Base-by-base conservation (phyloP, 352 stramenopile species). In the Sclerospora graminicola region DNA sequence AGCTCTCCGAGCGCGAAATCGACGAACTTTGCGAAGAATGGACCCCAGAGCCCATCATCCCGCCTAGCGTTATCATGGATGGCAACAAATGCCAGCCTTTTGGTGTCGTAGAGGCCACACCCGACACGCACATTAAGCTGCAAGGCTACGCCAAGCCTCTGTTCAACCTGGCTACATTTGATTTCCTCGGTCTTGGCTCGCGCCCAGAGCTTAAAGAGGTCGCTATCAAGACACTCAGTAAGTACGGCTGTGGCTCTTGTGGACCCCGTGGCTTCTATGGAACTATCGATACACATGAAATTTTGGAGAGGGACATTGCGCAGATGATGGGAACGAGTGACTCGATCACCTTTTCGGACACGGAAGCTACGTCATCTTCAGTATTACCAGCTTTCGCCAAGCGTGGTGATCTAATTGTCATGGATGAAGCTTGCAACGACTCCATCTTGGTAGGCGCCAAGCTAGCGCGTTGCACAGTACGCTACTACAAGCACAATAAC, bases 401-500 rank as follows among this genome's bases (percentile, higher is more conserved):
- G 69, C 88, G 95, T 35, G 94, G 94, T 16, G 96, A 99, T 58
- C 69, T 99, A 13, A 79, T 98, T 27, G 70, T 99, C 24, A 84
- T 98, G 13, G 95, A 99, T 59, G 86, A 97, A 50, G 94, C 84
- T 26, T 88, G 95, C 36, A 96, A 97, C 41, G 95, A 99, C 58
- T 89, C 94, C 37, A 81, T 99, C 14, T 55, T 86, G 32, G 73
- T 84, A 7, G 96, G 95, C n/a, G 84, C 95, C 28, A 92, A 84
- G 42, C 69, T 99, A 13, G 92, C 81, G 18, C 79, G 96, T 31
- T 96, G 89, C 48, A 97, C 90, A 20, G 81, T 97, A 5, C 54
- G 89, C 16, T 97, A 90, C 63, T 99, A 98, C 72, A 93, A 95
- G 54, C 96, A 99, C 76, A 99, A 99, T 66, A 94, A 98, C 64